Conservation (phyloP, 495 filamentous ascomycete species). For the Xylaria telfairii region DNA sequence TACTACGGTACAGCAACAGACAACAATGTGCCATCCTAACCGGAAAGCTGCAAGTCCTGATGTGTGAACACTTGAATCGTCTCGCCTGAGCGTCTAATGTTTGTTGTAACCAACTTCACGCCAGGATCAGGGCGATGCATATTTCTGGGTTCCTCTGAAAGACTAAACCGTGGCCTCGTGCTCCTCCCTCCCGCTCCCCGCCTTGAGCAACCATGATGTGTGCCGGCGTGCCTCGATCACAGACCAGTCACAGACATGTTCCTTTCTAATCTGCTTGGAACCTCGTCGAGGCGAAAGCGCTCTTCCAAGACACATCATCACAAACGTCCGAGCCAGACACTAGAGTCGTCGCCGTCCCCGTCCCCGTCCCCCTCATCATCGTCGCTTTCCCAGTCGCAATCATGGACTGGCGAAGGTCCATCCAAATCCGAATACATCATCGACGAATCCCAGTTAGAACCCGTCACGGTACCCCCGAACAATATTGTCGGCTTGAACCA, state of each 20-base stretch:
- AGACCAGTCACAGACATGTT: slow-evolving; percentile 23
- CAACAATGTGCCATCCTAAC: background rate
- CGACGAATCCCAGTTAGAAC: slow-evolving; percentile 51
- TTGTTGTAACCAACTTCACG: background rate
- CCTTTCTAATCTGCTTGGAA: slow-evolving; percentile 21
- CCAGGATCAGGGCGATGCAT: background rate
- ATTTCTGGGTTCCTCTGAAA: background rate
- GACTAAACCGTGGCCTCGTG: background rate
- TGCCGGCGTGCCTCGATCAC: slow-evolving; percentile 13
- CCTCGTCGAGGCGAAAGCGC: slow-evolving; percentile 19
- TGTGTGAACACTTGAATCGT: background rate
- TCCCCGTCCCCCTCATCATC: background rate
- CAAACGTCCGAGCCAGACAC: background rate
- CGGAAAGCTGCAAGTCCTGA: background rate
- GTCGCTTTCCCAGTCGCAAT: slow-evolving; percentile 3
- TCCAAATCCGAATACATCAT: slow-evolving; percentile 20
- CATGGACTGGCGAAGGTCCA: background rate
- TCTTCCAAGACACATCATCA: background rate
- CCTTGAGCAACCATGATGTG: slow-evolving; percentile 18
- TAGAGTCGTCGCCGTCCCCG: background rate
- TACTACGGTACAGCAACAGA: no score
- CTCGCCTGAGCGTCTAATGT: background rate
- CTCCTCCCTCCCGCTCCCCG: background rate
- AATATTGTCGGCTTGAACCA: slow-evolving; percentile 76
- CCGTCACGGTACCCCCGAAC: slow-evolving; percentile 52